A percentile compares a stretch with the other conserved stretches of the same genome.
phyloP scores from a whole-genome alignment of 2,329 filamentous ascomycete species.

The Aspergillus tubingensis region DNA sequence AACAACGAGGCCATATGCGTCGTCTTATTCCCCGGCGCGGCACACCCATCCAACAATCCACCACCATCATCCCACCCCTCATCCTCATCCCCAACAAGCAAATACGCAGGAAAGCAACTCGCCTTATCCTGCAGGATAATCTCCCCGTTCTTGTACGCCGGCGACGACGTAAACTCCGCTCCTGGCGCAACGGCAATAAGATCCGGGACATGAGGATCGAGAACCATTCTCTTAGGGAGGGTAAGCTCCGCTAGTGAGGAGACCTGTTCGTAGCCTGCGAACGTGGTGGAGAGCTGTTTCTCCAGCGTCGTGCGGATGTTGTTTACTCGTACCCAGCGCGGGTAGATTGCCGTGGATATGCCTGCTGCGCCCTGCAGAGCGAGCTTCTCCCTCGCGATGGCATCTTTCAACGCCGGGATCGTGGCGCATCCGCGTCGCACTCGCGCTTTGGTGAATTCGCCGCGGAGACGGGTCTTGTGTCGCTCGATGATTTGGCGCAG shows the following conservation, averaged over 20 bases:
- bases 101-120: constrained; percentile 91
- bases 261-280: constrained; percentile 63
- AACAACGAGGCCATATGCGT: constrained; percentile 81
- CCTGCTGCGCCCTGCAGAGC: constrained; percentile 48
- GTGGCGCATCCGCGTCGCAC: constrained; percentile 70
- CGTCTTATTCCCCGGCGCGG: constrained; percentile 96
- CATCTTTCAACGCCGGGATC: constrained; percentile 61
- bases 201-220: constrained; percentile 82
- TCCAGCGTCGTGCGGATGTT: constrained; percentile 70
- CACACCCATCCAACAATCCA: constrained; percentile 87
- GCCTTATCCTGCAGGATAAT: constrained; percentile 96
- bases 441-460: constrained; percentile 80
- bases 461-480: constrained; percentile 76
- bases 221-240: constrained; percentile 37
- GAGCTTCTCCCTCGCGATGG: constrained; percentile 36
- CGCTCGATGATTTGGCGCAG: constrained; percentile 73
- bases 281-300: constrained; percentile 73
- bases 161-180: constrained; percentile 69
- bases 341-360: constrained; percentile 53
- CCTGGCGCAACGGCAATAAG: constrained; percentile 75
- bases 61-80: constrained; percentile 58
- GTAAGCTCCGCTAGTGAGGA: constrained; percentile 59
- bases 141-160: constrained; percentile 72
- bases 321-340: constrained; percentile 92
- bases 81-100: constrained; percentile 66